A percentile compares a stretch with the other conserved stretches of the same genome.
These are phyloP conservation scores for Glebionis coronaria DNA, from an alignment of 129 eudicot genomes.

Conservation along the genomic window DNA sequence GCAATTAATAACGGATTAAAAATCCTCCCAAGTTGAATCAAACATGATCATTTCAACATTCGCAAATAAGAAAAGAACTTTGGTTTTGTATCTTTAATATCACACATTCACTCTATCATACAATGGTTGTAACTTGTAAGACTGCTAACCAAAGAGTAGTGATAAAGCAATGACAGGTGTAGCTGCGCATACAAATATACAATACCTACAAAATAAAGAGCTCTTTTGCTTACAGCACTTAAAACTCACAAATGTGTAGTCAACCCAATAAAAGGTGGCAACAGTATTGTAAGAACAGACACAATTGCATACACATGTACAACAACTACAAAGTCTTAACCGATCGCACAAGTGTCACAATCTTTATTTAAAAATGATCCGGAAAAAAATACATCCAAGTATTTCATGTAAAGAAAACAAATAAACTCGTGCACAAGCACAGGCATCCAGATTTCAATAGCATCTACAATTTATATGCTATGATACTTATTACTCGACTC, in stretches of 20 bases:
- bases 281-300: background rate
- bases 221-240: conserved; percentile 32
- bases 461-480: background rate
- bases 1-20: background rate
- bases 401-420: background rate
- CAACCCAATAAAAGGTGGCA: background rate
- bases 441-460: too few relatives aligned
- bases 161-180: conserved; percentile 85
- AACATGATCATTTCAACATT: too few relatives aligned
- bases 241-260: background rate
- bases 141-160: background rate
- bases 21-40: too few relatives aligned
- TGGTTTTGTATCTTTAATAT: too few relatives aligned
- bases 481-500: conserved; percentile 9
- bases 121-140: background rate
- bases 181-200: conserved; percentile 77
- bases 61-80: too few relatives aligned
- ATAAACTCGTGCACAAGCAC: too few relatives aligned
- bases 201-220: conserved; percentile 71
- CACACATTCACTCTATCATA: too few relatives aligned
- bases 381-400: conserved; percentile 1
- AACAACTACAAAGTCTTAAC: conserved; percentile 1
- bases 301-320: background rate
- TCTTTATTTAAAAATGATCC: background rate
- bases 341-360: background rate